Conservation (phyloP, 306 rosid genomes). For the Vigna mungo region DNA sequence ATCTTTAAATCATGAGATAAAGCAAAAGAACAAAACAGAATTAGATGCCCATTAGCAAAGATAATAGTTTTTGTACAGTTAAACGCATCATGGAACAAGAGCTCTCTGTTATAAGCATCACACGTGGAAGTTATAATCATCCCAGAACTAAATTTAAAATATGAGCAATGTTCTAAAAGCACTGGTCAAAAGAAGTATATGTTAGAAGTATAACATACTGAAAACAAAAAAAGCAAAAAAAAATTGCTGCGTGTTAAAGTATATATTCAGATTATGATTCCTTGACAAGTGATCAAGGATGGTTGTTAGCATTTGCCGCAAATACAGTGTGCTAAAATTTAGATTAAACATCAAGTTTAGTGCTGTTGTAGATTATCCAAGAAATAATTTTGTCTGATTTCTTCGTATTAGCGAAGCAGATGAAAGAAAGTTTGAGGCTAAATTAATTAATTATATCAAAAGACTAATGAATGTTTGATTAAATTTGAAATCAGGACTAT, state of each 20-base stretch:
- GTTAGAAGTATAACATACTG: background rate
- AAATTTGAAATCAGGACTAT: background rate
- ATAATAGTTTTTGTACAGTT: slow-evolving; percentile 24
- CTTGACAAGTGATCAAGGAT: background rate
- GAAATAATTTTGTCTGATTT: background rate
- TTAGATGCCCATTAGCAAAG: slow-evolving; percentile 41
- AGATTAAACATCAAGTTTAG: background rate
- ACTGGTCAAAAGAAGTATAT: background rate
- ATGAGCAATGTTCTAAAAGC: background rate
- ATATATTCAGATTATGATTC: background rate
- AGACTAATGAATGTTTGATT: background rate
- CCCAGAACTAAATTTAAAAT: background rate
- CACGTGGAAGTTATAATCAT: background rate
- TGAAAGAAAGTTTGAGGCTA: background rate
- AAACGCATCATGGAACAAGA: slow-evolving; percentile 26
- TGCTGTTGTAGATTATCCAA: slow-evolving; percentile 1
- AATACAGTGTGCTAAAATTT: slow-evolving; percentile 1
- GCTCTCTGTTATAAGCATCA: background rate
- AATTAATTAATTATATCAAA: background rate
- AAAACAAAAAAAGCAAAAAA: no score
- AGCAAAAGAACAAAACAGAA: slow-evolving; percentile 50
- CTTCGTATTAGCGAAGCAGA: slow-evolving; percentile 30
- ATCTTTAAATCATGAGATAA: slow-evolving; percentile 45
- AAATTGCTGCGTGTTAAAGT: background rate
- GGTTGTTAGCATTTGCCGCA: background rate